Evolutionary conservation across 805 yeast species (phyloP), one percentile per base, ranked within the genome.

Genomic region (Dipodascus albidus): DNA sequence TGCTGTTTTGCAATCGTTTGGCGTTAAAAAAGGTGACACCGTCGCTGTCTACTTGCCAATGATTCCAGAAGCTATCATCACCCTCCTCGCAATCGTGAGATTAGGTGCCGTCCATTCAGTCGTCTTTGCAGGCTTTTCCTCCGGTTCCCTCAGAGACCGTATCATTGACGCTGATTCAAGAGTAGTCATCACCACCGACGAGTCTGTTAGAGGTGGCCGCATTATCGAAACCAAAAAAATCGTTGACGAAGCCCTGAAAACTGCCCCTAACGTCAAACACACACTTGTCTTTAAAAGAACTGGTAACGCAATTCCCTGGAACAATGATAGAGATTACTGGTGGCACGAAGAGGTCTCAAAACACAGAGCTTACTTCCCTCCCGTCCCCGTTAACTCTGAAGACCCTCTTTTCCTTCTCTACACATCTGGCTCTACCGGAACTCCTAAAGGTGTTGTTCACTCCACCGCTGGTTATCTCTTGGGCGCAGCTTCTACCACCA

Each of bases 361-460:
- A 67, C 81, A 78, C 67, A 76, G 82, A 53, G 79, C 83, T 48
- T 86, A 83, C 70, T 72, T 70, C 60, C 83, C 93, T n/a, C 85
- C 89, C 21, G 82, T 76, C 49, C 81, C 88, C 23, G 87, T 85
- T 55, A 76, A 76, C 64, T 69, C 90, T n/a, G 95, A 86, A 70
- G 90, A 86, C 68, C 86, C 91, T 49, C 71, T 86, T 63, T 86
- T 86, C 71, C 74, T 86, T 69, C 76, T 86, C 59, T 86, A 86
- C 69, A 86, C 95, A 47, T 85, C 91, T 17, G 95, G 95, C 53
- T 84, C 91, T 21, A 86, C 95, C 11, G 95, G 95, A 58, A 81
- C 85, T 57, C 95, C 95, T 66, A 86, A 86, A 73, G 95, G 95
- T 68, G 83, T 86, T 49, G 85, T 80, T 57, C 95, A 86, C 70